These are phyloP conservation scores for Hymenoscyphus scutula DNA, from an alignment of 2,329 filamentous ascomycete species.

Conservation along the genomic window DNA sequence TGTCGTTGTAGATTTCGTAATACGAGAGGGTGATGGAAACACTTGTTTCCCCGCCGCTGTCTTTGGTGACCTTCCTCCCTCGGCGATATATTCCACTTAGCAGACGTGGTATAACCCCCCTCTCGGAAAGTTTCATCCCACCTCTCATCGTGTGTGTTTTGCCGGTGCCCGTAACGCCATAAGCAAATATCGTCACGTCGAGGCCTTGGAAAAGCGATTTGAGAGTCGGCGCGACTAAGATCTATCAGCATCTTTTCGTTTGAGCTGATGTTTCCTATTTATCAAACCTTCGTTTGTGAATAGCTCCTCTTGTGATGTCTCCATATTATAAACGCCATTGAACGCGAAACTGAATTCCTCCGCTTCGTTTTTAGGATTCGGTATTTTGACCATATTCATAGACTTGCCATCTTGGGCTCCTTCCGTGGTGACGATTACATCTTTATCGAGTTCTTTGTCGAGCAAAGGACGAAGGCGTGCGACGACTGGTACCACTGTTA, in stretches of 20 bases:
- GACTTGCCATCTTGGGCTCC: slow-evolving; percentile 59
- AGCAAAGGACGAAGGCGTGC: slow-evolving; percentile 87
- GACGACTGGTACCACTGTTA: slow-evolving; percentile 65
- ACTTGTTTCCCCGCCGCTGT: slow-evolving; percentile 65
- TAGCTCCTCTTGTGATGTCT: slow-evolving; percentile 78
- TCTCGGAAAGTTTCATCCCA: slow-evolving; percentile 78
- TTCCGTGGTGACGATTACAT: slow-evolving; percentile 75
- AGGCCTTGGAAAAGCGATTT: slow-evolving; percentile 90
- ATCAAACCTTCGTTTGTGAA: slow-evolving; percentile 72
- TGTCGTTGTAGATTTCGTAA: slow-evolving; percentile 97
- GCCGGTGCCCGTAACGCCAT: slow-evolving; percentile 88
- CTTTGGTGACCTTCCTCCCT: slow-evolving; percentile 81
- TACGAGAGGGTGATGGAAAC: slow-evolving; percentile 81
- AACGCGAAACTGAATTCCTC: slow-evolving; percentile 95
- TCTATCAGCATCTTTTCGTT: slow-evolving; percentile 16
- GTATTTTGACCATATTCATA: slow-evolving; percentile 76
- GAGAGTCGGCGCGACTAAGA: slow-evolving; percentile 76
- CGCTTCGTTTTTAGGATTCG: slow-evolving; percentile 86
- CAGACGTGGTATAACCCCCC: slow-evolving; percentile 83
- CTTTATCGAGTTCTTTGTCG: slow-evolving; percentile 79
- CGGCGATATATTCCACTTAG: slow-evolving; percentile 83
- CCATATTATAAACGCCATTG: slow-evolving; percentile 84
- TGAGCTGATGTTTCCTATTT: neutral
- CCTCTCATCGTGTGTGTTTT: slow-evolving; percentile 97
- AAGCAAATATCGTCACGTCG: slow-evolving; percentile 87